phyloP scores from a whole-genome alignment of 2,329 filamentous ascomycete genomes.

The Hymenoscyphus scutula region DNA sequence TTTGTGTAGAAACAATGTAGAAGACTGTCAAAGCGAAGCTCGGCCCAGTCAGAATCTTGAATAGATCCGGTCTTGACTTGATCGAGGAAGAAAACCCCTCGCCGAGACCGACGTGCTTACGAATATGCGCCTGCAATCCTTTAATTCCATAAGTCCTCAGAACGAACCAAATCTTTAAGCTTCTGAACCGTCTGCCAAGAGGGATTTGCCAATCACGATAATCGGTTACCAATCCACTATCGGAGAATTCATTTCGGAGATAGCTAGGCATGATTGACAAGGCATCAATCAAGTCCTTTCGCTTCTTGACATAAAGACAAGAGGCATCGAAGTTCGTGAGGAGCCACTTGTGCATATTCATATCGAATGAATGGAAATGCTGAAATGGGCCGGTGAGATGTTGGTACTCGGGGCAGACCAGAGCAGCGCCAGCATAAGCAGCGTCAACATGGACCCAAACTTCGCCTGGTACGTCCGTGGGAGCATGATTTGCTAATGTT shows the following conservation, averaged over 20 bases:
- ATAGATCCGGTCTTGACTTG: constrained; percentile 61
- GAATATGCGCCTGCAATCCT: constrained; percentile 72
- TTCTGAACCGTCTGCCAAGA: constrained; percentile 81
- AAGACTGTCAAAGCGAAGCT: constrained; percentile 79
- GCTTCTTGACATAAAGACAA: constrained; percentile 74
- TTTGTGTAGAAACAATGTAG: constrained; percentile 50
- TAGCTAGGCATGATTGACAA: constrained; percentile 79
- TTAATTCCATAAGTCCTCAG: constrained; percentile 76
- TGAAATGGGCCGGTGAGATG: constrained; percentile 60
- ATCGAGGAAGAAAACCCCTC: constrained; percentile 66
- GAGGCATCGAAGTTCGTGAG: constrained; percentile 89
- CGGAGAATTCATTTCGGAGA: constrained; percentile 76
- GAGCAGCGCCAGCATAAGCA: constrained; percentile 83
- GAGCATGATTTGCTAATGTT: constrained; percentile 38
- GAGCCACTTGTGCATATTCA: constrained; percentile 98
- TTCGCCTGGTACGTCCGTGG: constrained; percentile 43
- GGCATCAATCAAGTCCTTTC: constrained; percentile 74
- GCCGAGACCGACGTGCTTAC: constrained; percentile 66
- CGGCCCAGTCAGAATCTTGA: constrained; percentile 71
- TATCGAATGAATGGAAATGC: constrained; percentile 82
- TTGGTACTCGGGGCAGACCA: constrained; percentile 79
- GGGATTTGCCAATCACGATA: constrained; percentile 98
- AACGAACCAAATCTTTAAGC: constrained; percentile 94
- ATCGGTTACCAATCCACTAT: constrained; percentile 83
- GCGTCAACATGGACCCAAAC: constrained; percentile 95